Base-by-base conservation (phyloP, 768 basidiomycete genomes). In the Lentinula detonsa region DNA sequence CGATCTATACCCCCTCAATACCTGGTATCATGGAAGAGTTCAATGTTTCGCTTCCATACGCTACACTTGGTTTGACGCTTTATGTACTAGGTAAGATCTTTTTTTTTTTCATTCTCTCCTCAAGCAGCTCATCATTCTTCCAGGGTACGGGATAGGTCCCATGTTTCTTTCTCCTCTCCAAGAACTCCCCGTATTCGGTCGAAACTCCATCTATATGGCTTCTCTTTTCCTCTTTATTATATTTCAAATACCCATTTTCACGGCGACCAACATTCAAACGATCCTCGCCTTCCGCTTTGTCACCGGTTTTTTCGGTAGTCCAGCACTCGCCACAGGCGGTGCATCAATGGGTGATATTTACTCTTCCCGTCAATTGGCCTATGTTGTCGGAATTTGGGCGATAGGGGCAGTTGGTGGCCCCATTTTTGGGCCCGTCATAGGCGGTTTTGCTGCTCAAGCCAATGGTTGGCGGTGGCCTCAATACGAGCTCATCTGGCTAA, bases 391-490 rank as follows among this genome's bases (percentile, higher is more conserved):
- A 1, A 35, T 72, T 15, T 72, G 69, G 69, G 71, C 68, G 28
- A 37, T 50, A 33, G 57, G 45, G 11, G 50, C 60, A 11, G 52
- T 52, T 13, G 50, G 48, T 39, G 60, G 60, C 11, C 58, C 58
- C 4, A 50, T 59, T n/a, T 21, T 34, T 18, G 58, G 58, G 9
- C 58, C 58, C 34, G 33, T 59, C 7, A 28, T 73, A 9, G 73
- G 73, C 28, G 70, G 73, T 5, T 75, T 74, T 52, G 71, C 71
- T 59, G 58, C 69, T 5, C 67, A 73, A 57, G 66, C 63, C 3
- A 59, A 75, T 3, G 61, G 65, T 5, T 75, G 73, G 74, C 65
- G 65, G 11, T 75, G 74, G 73, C 73, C 73, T 5, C 69, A 72
- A 55, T 71, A 70, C 67, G 71, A 71, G 63, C 64, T 75, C 33